Conservation (phyloP, 164 flowering plant genomes). For the Euptelea pleiosperma region DNA sequence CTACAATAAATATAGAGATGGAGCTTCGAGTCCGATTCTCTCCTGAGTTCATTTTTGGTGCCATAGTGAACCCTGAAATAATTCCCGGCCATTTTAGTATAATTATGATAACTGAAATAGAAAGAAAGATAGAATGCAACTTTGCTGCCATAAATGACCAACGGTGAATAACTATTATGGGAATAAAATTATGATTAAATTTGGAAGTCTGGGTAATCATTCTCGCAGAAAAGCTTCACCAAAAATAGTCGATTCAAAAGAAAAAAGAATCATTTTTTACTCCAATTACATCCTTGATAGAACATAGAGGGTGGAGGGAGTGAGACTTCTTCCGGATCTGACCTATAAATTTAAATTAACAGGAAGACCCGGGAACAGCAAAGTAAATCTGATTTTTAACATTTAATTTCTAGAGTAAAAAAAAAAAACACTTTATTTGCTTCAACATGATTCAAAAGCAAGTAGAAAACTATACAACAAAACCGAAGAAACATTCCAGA, state of each 20-base stretch:
- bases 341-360: neutral
- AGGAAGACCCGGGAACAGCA: neutral
- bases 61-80: slow-evolving; percentile 58
- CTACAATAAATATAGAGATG: slow-evolving; percentile 62
- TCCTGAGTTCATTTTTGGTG: slow-evolving; percentile 38
- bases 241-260: neutral
- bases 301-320: neutral
- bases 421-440: too few species aligned
- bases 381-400: neutral
- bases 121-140: neutral
- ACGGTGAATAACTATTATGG: neutral
- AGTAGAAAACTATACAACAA: too few species aligned
- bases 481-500: too few species aligned
- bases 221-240: too few species aligned
- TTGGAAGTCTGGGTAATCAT: too few species aligned
- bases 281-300: neutral
- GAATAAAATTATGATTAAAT: neutral
- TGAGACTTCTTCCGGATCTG: neutral
- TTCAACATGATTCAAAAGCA: too few species aligned
- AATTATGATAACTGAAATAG: neutral
- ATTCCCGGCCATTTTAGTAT: slow-evolving; percentile 1
- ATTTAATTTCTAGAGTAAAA: neutral
- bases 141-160: neutral
- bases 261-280: too few species aligned
- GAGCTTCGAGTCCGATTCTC: slow-evolving; percentile 69